Conservation (phyloP, 345 rosid genomes). For the Kandelia obovata region DNA sequence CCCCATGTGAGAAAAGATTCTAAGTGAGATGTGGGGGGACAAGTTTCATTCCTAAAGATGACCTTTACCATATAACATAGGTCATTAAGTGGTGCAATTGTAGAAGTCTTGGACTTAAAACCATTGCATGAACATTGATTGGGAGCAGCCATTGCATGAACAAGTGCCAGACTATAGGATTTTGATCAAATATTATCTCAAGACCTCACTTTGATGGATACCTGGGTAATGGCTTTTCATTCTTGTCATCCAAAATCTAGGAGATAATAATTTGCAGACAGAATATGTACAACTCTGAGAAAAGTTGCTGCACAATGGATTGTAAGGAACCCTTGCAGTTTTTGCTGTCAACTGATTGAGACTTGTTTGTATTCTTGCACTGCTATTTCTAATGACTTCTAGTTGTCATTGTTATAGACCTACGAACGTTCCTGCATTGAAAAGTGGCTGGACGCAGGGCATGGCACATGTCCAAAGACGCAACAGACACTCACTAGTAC, state of each 20-base stretch:
- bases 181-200: too few species aligned
- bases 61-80: background rate
- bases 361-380: conserved; percentile 3
- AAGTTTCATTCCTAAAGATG: background rate
- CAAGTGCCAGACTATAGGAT: too few species aligned
- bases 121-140: background rate
- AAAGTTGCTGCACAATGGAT: background rate
- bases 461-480: conserved; percentile 93
- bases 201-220: background rate
- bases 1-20: background rate
- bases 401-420: conserved; percentile 51
- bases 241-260: background rate
- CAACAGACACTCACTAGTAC: conserved; percentile 65
- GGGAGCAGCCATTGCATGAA: too few species aligned
- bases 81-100: background rate
- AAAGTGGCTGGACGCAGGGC: conserved; percentile 92
- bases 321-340: background rate
- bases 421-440: conserved; percentile 92
- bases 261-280: background rate
- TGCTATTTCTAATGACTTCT: conserved; percentile 11
- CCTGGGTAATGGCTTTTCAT: background rate
- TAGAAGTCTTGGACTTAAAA: background rate
- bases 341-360: background rate
- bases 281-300: too few species aligned
- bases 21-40: too few species aligned